phyloP scores from a whole-genome alignment of 768 basidiomycete genomes.

The Macrolepiota fuliginosa region DNA sequence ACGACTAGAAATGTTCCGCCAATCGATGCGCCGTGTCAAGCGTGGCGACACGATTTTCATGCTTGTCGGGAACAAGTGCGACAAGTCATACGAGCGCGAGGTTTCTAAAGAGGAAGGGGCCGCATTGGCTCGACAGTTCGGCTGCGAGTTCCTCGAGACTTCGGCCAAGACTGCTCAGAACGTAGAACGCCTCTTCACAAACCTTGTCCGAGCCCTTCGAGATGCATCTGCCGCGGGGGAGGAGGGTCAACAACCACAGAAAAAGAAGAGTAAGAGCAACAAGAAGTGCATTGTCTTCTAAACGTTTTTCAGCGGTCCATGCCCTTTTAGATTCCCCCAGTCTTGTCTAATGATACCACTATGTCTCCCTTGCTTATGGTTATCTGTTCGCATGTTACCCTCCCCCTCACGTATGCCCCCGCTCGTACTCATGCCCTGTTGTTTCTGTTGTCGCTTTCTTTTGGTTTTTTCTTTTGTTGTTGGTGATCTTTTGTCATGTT shows the following conservation, averaged over 20 bases:
- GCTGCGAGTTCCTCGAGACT: constrained; percentile 94
- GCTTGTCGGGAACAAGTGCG: constrained; percentile 95
- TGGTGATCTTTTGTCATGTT: constrained; percentile 7
- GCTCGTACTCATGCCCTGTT: constrained; percentile 16
- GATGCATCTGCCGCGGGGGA: constrained; percentile 43
- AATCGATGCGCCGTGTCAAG: constrained; percentile 88
- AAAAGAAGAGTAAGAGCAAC: constrained; percentile 49
- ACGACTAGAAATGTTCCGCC: constrained; percentile 84
- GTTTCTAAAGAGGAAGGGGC: constrained; percentile 89
- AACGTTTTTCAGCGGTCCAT: constrained; percentile 66
- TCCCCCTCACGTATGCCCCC: constrained; percentile 21
- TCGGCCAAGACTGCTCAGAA: constrained; percentile 95
- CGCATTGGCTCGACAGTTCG: constrained; percentile 76
- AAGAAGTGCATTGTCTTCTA: constrained; percentile 73
- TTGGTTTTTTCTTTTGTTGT: constrained; percentile 1
- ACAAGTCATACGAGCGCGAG: constrained; percentile 88
- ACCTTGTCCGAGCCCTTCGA: constrained; percentile 81
- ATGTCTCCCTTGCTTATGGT: constrained; percentile 33
- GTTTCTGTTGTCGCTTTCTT: not conserved
- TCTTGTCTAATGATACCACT: constrained; percentile 79
- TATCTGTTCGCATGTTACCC: constrained; percentile 25
- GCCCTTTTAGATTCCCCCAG: constrained; percentile 62
- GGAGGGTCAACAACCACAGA: constrained; percentile 27
- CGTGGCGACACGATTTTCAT: constrained; percentile 84
- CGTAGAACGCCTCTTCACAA: constrained; percentile 88